phyloP scores from a whole-genome alignment of 192 early-diverging fungal species.

The Piromyces finnis region DNA sequence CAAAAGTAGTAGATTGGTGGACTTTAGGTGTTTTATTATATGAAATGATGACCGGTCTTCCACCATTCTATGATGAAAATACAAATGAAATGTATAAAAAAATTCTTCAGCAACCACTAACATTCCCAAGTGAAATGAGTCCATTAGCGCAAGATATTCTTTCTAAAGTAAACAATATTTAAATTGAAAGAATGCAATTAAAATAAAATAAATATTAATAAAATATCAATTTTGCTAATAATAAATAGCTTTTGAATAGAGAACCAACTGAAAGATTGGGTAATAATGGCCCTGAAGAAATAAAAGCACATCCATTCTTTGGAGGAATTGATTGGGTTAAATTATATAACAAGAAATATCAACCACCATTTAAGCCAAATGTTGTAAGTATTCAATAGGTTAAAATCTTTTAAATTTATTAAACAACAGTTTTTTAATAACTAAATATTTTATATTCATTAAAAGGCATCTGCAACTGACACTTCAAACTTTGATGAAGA shows the following conservation, averaged over 20 bases:
- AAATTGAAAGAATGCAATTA: too few relatives aligned
- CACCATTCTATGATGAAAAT: slow-evolving; percentile 90
- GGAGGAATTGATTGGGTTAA: slow-evolving; percentile 74
- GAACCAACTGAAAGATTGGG: slow-evolving; percentile 58
- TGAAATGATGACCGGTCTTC: slow-evolving; percentile 71
- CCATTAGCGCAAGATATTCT: not conserved
- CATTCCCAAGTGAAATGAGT: slow-evolving; percentile 21
- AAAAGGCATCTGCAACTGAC: slow-evolving; percentile 49
- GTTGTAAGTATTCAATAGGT: slow-evolving; percentile 23
- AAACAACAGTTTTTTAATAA: too few relatives aligned
- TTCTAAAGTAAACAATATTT: not conserved
- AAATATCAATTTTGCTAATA: not conserved
- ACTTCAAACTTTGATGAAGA: slow-evolving; percentile 98
- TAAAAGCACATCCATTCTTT: slow-evolving; percentile 87
- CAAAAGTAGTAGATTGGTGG: slow-evolving; percentile 96
- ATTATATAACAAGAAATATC: slow-evolving; percentile 75
- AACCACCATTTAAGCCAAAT: slow-evolving; percentile 83
- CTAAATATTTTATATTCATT: too few relatives aligned
- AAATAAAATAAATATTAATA: not conserved
- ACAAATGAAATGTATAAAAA: slow-evolving; percentile 88
- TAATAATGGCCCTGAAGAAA: slow-evolving; percentile 57
- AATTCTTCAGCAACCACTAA: slow-evolving; percentile 58
- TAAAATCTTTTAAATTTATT: too few relatives aligned
- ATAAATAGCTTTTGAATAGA: not conserved
- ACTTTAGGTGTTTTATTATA: slow-evolving; percentile 79